phyloP scores from a whole-genome alignment of 768 basidiomycete species.

The Grammothele lineata region DNA sequence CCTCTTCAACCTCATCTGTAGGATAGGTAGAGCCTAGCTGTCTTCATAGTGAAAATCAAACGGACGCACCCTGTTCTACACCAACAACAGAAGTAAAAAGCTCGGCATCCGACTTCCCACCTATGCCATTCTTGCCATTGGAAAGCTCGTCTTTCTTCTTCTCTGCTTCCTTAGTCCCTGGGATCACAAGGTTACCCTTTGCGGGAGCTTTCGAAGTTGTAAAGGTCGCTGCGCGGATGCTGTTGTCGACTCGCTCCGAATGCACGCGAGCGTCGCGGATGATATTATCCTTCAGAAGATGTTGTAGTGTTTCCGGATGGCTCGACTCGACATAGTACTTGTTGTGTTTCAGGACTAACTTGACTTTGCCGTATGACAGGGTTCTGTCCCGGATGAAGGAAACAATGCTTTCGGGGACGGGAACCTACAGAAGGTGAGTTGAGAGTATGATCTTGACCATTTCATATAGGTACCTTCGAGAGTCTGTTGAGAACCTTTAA shows the following conservation, averaged over 20 bases:
- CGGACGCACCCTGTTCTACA: constrained; percentile 70
- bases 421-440: constrained; percentile 53
- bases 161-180: constrained; percentile 73
- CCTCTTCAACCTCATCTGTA: constrained; percentile 95
- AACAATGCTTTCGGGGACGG: constrained; percentile 83
- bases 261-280: constrained; percentile 83
- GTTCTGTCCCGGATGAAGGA: constrained; percentile 91
- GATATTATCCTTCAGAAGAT: constrained; percentile 78
- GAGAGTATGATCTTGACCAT: constrained; percentile 10
- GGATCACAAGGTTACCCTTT: constrained; percentile 79
- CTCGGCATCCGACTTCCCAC: constrained; percentile 54
- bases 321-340: constrained; percentile 95
- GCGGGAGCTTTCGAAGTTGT: constrained; percentile 80
- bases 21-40: constrained; percentile 2
- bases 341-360: constrained; percentile 96
- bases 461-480: constrained; percentile 52
- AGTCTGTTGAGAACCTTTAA: constrained; percentile 79
- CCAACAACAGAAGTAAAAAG: constrained; percentile 96
- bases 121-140: constrained; percentile 27
- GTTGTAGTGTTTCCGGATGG: constrained; percentile 89
- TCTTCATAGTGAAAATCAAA: neutral
- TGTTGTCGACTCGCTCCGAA: constrained; percentile 62
- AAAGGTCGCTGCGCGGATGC: constrained; percentile 71
- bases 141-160: constrained; percentile 65
- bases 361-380: constrained; percentile 95